Percentiles rank a stretch among this genome's conserved stretches.
phyloP scores from a whole-genome alignment of 306 rosid genomes.

The Luffa acutangula region DNA sequence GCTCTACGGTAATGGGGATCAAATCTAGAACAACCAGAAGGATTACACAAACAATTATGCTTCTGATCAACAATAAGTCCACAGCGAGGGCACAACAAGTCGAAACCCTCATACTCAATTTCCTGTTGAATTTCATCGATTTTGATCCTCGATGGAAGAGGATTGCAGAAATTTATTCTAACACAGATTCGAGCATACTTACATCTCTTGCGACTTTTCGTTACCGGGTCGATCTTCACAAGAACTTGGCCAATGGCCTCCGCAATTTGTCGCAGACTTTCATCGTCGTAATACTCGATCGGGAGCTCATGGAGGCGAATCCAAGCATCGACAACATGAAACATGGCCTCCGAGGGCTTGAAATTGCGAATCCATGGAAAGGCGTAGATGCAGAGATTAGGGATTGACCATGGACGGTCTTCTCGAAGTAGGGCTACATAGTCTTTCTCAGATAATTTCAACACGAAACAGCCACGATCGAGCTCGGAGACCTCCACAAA shows the following conservation, averaged over 20 bases:
- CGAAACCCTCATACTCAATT: constrained; percentile 6
- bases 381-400: background rate
- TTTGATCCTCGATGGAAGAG: background rate
- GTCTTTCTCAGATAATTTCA: background rate
- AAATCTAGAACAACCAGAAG: background rate
- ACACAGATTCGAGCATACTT: constrained; percentile 1
- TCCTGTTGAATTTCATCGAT: background rate
- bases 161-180: background rate
- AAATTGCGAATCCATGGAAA: background rate
- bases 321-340: background rate
- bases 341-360: background rate
- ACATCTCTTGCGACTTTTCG: background rate
- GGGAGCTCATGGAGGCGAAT: background rate
- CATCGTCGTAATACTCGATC: background rate
- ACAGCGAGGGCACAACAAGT: background rate
- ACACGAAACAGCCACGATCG: background rate
- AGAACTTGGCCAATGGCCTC: background rate
- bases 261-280: background rate
- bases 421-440: background rate
- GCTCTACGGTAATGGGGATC: background rate
- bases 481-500: background rate
- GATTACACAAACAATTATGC: background rate
- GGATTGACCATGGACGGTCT: background rate
- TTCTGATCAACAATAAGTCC: background rate
- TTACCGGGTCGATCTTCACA: background rate